Evolutionary conservation across 805 yeast species (phyloP).

Genomic region (Ogataea nonfermentans): DNA sequence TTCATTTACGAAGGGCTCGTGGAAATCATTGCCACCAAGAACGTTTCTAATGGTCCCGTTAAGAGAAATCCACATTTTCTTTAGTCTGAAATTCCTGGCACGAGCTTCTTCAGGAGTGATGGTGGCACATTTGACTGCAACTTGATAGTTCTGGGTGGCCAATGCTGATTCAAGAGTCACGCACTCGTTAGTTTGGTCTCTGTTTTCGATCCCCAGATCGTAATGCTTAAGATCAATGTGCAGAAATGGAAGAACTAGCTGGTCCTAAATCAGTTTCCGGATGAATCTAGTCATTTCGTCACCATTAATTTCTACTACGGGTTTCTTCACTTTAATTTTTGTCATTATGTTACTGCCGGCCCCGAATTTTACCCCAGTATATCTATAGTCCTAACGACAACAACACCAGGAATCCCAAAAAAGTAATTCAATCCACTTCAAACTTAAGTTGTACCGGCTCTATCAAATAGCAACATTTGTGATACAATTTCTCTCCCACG

Average conservation of each 20-base stretch:
- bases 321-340: conserved; percentile 79
- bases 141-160: conserved; percentile 85
- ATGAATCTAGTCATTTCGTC: conserved; percentile 97
- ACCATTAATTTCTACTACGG: conserved; percentile 96
- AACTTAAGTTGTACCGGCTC: conserved; percentile 1
- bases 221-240: conserved; percentile 88
- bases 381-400: conserved; percentile 1
- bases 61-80: conserved; percentile 97
- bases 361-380: neutral
- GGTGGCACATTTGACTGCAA: conserved; percentile 96
- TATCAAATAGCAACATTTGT: neutral
- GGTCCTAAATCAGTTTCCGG: conserved; percentile 87
- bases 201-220: conserved; percentile 81
- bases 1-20: conserved; percentile 88
- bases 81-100: conserved; percentile 83
- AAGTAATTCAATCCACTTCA: conserved; percentile 1
- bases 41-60: conserved; percentile 96
- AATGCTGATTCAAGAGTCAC: conserved; percentile 88
- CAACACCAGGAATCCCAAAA: too few relatives aligned
- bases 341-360: conserved; percentile 22
- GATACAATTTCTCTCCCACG: neutral
- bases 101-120: conserved; percentile 98
- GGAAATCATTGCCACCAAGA: conserved; percentile 93
- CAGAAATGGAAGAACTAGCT: conserved; percentile 80
- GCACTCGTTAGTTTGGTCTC: conserved; percentile 85